These are phyloP conservation scores for Tritrichomonas musculus DNA, from an alignment of 208 protist species.

Conservation along the genomic window DNA sequence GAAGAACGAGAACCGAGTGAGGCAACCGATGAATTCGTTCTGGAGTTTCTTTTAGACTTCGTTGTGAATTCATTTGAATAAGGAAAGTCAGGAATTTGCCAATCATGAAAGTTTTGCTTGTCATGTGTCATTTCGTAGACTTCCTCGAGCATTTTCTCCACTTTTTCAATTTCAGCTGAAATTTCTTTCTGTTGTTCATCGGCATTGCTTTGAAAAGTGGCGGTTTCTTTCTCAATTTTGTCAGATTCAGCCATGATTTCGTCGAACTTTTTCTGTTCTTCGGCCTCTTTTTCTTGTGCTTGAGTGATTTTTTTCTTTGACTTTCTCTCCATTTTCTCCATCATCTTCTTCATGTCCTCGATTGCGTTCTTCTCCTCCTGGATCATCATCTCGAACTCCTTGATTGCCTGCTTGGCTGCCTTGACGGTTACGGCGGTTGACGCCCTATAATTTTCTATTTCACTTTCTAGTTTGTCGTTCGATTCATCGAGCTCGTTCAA, in stretches of 20 bases:
- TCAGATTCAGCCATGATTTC: not conserved
- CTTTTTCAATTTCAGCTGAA: not conserved
- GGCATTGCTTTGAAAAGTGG: not conserved
- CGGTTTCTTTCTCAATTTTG: constrained; percentile 1
- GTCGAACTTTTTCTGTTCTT: not conserved
- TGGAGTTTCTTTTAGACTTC: no score
- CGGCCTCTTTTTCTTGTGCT: not conserved
- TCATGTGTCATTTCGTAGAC: not conserved
- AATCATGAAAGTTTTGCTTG: not conserved
- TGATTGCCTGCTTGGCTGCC: not conserved
- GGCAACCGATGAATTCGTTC: no score
- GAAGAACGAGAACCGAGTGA: no score
- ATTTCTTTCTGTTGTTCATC: not conserved
- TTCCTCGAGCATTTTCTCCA: not conserved
- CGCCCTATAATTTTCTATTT: not conserved
- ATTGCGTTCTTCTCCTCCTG: not conserved
- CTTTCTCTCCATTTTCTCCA: not conserved
- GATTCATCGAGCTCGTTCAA: not conserved
- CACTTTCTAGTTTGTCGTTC: not conserved
- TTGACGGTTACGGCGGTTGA: not conserved
- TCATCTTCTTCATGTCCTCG: not conserved
- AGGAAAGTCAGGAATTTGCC: not conserved
- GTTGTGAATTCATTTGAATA: no score
- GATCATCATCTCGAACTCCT: not conserved
- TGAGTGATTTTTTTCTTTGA: not conserved